Base-by-base conservation (phyloP, 2,329 filamentous ascomycete genomes). In the Arthroderma uncinatum region DNA sequence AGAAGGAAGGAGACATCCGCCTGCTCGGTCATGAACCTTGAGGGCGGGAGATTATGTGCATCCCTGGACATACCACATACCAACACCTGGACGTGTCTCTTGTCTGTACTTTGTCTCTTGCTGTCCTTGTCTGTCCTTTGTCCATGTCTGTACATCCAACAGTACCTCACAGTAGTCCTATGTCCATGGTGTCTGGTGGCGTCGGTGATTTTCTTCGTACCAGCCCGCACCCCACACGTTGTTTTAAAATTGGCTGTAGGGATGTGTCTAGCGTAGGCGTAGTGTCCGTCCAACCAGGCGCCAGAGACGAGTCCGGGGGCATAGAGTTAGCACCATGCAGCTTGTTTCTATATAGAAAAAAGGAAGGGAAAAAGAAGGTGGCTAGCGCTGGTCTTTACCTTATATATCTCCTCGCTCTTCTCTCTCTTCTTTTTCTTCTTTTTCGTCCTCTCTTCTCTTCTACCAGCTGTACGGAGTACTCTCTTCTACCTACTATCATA, bases 41-140 rank as follows among this genome's bases (percentile, higher is more conserved):
- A 50, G 5, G 44, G 14, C 44, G 44, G 44, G 44, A 50, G 44
- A 50, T 50, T 50, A 50, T 50, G 44, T 33, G 44, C 44, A 50
- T 50, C 25, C 44, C n/a, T 30, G 12, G 44, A 19, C 7, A 3
- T 7, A 3, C 28, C 28, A 30, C 3, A 7, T 30, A 3, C 28
- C 28, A 3, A 30, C n/a, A 7, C 28, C 3, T 4, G 28, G 28
- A 30, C 28, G 28, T 3, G 28, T 30, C 3, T 30, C n/a, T n/a
- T n/a, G n/a, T n/a, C n/a, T n/a, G n/a, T n/a, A n/a, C n/a, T n/a
- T n/a, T n/a, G n/a, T n/a, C n/a, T n/a, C n/a, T n/a, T n/a, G n/a
- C n/a, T n/a, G n/a, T n/a, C n/a, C n/a, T n/a, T n/a, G n/a, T n/a
- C n/a, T n/a, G n/a, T 30, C 28, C 28, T 4, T 30, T 30, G 28